Base-by-base conservation (phyloP, 345 rosid genomes). In the Bretschneidera sinensis region DNA sequence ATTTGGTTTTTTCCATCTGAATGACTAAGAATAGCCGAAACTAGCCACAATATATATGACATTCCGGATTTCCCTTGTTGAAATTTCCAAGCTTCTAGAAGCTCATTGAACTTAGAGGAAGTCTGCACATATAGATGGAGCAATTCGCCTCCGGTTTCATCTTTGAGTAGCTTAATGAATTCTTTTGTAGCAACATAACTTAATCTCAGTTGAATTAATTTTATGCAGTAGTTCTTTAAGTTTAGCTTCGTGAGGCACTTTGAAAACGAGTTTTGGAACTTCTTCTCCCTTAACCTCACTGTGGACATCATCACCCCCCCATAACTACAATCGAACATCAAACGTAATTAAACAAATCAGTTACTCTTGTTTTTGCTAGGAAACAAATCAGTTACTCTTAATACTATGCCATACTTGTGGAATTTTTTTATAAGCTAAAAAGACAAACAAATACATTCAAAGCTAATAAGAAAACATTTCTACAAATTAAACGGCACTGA, bases 111-210 rank as follows among this genome's bases (percentile, higher is more conserved):
- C 23, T 70, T 64, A 17, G 86, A 73, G 47, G 96, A 83, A 22
- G 70, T 67, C 23, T 66, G 80, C 55, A 79, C 83, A 74, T 85
- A 88, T 1, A 79, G 45, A 67, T 65, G 79, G 68, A 94, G 81
- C 69, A 90, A 71, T 57, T 83, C 84, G 13, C 79, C 85, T 4
- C 96, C 97, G 31, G 68, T 57, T 54, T 76, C 74, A 28, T 88
- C 85, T 65, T 78, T 79, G 2, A 94, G 84, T 45, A 86, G 65
- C 74, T 82, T 86, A 31, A 79, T 66, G 63, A 90, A 88, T 66
- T 94, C 91, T 63, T 83, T 88, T 0, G 83, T 59, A 63, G 92
- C 85, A 74, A 49, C 83, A 86, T 48, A 86, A 59, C 77, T 85
- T 88, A 64, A 94, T 74, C 82, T 94, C 97, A 9, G 75, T 39